Evolutionary conservation across 495 filamentous ascomycete species (phyloP), one percentile per base, ranked within the genome.

Genomic region (Penicillium maclennaniae): DNA sequence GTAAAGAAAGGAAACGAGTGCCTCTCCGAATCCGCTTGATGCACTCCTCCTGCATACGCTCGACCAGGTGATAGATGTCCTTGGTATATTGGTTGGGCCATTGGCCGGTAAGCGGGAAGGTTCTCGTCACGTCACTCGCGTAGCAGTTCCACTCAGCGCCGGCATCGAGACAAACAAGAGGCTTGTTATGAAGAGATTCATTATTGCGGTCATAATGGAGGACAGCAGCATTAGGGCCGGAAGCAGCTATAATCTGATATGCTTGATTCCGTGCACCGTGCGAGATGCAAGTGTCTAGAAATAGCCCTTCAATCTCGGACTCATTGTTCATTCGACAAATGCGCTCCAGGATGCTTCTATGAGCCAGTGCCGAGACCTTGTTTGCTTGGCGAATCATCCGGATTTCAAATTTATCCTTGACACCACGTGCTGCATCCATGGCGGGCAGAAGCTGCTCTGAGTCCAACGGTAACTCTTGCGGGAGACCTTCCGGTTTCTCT

Each of bases 191-290:
- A 34, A 97, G 77, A 6, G 83, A 70, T 55, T 87, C 78, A 60
- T 93, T 74, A 64, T 97, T 97, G 23, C 77, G 77, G 7, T 79
- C 74, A 67, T 97, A 97, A 68, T 97, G 92, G n/a, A 97, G 74
- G 0, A 85, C 87, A 21, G 84, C 84, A 4, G 88, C 89, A 59
- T 95, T 92, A 19, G 72, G 54, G 0, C 92, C 92, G 1, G 85
- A 82, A 0, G 83, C 91, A 0, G 87, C 89, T 59, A 97, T 97
- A 9, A 89, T 78, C n/a, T 82, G 80, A 68, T 97, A 97, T 8
- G 92, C 83, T 66, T 96, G 91, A 19, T 82, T 72, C 49, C 85
- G 86, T 2, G 89, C 89, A 28, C 84, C 84, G 26, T 83, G 75
- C 2, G 84, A 78, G 34, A 87, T 76, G 65, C 89, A 95, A 20